These are phyloP conservation scores for Allium cepa DNA, from an alignment of 106 monocot species.

Conservation along the genomic window DNA sequence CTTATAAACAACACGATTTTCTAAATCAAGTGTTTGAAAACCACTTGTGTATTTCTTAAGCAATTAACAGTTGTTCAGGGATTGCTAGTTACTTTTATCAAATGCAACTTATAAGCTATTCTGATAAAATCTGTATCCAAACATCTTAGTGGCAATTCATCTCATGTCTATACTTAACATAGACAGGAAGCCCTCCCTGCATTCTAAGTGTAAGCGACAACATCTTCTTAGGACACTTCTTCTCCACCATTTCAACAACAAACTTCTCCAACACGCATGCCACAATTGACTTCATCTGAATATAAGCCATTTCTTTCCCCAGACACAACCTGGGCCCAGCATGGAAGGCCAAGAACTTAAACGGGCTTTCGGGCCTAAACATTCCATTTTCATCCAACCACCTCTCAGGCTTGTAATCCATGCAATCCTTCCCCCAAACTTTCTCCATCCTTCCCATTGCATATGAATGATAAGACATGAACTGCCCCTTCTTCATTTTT, in stretches of 20 bases:
- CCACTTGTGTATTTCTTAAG: no score
- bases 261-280: conserved; percentile 18
- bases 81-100: no score
- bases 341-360: conserved; percentile 20
- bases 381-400: conserved; percentile 10
- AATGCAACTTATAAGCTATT: no score
- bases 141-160: no score
- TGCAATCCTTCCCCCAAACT: conserved; percentile 34
- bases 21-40: no score
- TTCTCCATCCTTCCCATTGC: conserved; percentile 33
- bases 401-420: conserved; percentile 22
- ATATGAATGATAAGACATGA: conserved; percentile 20
- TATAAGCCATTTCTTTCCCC: conserved; percentile 33
- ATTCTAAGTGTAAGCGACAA: neutral
- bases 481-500: conserved; percentile 19
- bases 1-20: no score
- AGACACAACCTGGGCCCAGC: conserved; percentile 25
- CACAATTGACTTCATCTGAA: conserved; percentile 28
- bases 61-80: no score
- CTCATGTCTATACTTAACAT: neutral
- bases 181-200: conserved; percentile 2
- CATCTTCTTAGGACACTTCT: neutral
- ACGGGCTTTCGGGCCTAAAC: conserved; percentile 16
- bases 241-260: conserved; percentile 4
- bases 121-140: no score